Evolutionary conservation across 208 protist genomes (phyloP), one percentile per base, ranked within the genome.

Genomic region (Entamoeba moshkovskii): DNA sequence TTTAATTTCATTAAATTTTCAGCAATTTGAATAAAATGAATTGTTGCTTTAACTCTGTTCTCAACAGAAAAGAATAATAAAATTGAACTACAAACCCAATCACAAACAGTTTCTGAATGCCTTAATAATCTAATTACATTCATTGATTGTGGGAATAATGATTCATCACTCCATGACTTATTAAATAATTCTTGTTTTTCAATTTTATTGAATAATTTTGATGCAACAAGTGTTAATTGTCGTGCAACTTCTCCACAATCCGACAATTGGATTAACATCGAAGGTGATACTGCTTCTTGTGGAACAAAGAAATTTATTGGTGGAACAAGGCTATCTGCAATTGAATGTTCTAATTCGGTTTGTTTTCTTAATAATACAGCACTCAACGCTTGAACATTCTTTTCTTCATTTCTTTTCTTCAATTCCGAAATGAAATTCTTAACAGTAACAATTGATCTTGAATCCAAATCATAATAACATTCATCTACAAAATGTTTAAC

Each of bases 21-120:
- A 38, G 11, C 92, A 5, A 93, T 93, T 93, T 93, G 46, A 33
- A 93, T 93, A 16, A 93, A 66, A 38, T 42, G 46, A 93, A 66
- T 93, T n/a, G 49, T 33, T 29, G 49, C 49, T 42, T 93, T 93
- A 6, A 93, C 92, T 93, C 92, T 93, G 22, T 59, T 93, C 49
- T 93, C 49, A 6, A 16, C 18, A 59, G 48, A 59, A 33, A 66
- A 52, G 25, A 66, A 38, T 6, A 29, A 66, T 42, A 93, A 93
- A 93, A 93, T 93, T 5, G n/a, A 44, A 42, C 25, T 93, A 33
- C 3, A 5, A n/a, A 93, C 29, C 92, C 49, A 59, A 16, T 93
- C 49, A 33, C 25, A 29, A 33, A 93, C n/a, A 38, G 16, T 42
- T 33, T 93, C 92, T 29, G 49, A 44, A 33, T 59, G n/a, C 5